Percentiles rank a stretch among this genome's conserved stretches.
Conservation (phyloP, 148 eudicot genomes). For the Cornus florida region DNA sequence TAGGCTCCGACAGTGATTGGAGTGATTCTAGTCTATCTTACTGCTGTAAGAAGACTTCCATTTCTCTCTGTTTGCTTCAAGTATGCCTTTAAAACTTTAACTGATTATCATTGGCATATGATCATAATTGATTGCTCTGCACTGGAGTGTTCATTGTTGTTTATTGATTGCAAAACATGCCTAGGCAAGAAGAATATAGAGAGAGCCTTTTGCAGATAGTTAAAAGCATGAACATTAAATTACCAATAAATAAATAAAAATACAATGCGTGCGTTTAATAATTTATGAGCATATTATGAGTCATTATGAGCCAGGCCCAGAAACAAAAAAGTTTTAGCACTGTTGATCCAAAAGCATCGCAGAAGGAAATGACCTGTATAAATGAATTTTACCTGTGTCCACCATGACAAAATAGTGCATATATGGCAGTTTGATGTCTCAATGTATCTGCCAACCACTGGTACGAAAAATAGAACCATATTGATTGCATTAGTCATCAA, state of each 20-base stretch:
- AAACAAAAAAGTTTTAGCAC: neutral
- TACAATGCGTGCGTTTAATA: too few relatives aligned
- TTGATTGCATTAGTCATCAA: conserved; percentile 76
- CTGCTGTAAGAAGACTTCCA: too few relatives aligned
- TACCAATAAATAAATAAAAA: too few relatives aligned
- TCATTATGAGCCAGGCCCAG: neutral
- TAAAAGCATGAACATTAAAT: neutral
- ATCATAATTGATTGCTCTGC: neutral
- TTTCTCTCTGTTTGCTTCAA: neutral
- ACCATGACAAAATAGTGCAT: conserved; percentile 70
- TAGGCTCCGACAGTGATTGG: too few relatives aligned
- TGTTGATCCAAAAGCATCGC: neutral
- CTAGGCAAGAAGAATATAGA: neutral
- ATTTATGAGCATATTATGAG: neutral
- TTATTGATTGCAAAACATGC: conserved; percentile 3
- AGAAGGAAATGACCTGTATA: neutral
- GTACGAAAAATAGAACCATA: conserved; percentile 87
- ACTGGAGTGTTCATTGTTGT: neutral
- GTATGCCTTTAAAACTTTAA: neutral
- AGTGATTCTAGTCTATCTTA: too few relatives aligned
- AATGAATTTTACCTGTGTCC: conserved; percentile 70
- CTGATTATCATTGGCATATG: neutral
- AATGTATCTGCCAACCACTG: conserved; percentile 74
- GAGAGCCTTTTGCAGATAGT: neutral
- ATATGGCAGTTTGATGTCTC: conserved; percentile 82